phyloP scores from a whole-genome alignment of 148 eudicot species.

The Rhododendron molle region DNA sequence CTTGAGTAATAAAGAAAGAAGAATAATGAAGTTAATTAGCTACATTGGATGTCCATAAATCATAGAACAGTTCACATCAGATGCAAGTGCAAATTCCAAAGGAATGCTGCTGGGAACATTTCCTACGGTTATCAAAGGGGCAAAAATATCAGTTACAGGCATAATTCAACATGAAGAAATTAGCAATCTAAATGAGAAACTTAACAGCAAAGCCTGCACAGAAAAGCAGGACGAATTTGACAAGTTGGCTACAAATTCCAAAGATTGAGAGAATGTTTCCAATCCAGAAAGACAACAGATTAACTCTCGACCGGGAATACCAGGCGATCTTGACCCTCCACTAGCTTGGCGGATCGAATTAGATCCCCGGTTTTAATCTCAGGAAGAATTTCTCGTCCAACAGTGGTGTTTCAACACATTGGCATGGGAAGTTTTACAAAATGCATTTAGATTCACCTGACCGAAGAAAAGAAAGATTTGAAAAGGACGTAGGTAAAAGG shows the following conservation, averaged over 20 bases:
- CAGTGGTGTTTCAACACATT: constrained; percentile 55
- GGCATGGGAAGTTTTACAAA: not conserved
- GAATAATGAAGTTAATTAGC: not conserved
- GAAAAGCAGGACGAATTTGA: constrained; percentile 6
- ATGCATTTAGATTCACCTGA: not conserved
- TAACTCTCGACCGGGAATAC: constrained; percentile 52
- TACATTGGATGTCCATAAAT: no score
- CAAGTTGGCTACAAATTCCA: not conserved
- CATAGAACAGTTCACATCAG: no score
- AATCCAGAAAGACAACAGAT: not conserved
- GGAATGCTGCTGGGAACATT: not conserved
- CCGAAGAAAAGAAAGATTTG: not conserved
- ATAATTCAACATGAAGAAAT: not conserved
- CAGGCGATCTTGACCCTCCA: constrained; percentile 87
- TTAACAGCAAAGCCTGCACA: not conserved
- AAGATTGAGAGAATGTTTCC: not conserved
- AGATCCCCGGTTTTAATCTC: constrained; percentile 84
- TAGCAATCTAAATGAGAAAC: not conserved
- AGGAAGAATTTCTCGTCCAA: constrained; percentile 67
- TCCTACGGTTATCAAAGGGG: not conserved
- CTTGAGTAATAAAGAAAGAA: not conserved
- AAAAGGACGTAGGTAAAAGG: not conserved
- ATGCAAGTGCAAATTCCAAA: not conserved
- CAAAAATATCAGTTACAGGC: not conserved
- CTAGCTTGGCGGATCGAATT: constrained; percentile 71